Conservation (phyloP, 345 rosid species). For the Pugionium cornutum region DNA sequence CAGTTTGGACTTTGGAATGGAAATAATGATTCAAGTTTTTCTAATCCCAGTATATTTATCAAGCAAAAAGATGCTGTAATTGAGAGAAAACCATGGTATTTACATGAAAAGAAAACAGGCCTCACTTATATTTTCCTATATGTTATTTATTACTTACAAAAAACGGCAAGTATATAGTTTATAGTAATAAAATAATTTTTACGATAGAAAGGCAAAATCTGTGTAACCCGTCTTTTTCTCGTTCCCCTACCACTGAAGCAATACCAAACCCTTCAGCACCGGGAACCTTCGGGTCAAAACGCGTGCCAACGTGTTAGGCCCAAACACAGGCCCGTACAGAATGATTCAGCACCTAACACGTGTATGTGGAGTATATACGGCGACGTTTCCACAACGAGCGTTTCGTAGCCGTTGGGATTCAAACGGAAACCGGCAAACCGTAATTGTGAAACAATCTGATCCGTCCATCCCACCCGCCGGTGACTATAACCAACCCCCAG, state of each 20-base stretch:
- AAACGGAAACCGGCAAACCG: slow-evolving; percentile 71
- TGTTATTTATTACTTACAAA: slow-evolving; percentile 25
- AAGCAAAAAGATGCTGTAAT: neutral
- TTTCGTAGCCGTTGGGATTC: slow-evolving; percentile 35
- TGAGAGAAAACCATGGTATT: slow-evolving; percentile 25
- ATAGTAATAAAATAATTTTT: slow-evolving; percentile 11
- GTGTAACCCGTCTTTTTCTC: slow-evolving; percentile 2
- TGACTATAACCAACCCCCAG: slow-evolving; percentile 92
- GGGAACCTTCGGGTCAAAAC: slow-evolving; percentile 17
- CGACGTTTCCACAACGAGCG: slow-evolving; percentile 33
- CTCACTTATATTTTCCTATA: slow-evolving; percentile 25
- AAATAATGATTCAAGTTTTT: neutral
- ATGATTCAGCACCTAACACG: slow-evolving; percentile 9
- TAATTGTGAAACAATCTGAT: slow-evolving; percentile 88
- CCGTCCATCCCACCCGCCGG: slow-evolving; percentile 93
- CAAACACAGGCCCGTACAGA: slow-evolving; percentile 19
- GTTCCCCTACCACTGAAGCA: slow-evolving; percentile 16
- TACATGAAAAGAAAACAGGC: slow-evolving; percentile 17
- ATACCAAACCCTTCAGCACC: slow-evolving; percentile 24
- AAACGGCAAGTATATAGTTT: neutral
- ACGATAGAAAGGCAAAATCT: slow-evolving; percentile 24
- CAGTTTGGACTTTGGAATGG: neutral
- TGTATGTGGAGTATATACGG: slow-evolving; percentile 4
- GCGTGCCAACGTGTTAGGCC: slow-evolving; percentile 18
- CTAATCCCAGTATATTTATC: neutral